phyloP scores from a whole-genome alignment of 163 green algal species.

The Chlorella variabilis region DNA sequence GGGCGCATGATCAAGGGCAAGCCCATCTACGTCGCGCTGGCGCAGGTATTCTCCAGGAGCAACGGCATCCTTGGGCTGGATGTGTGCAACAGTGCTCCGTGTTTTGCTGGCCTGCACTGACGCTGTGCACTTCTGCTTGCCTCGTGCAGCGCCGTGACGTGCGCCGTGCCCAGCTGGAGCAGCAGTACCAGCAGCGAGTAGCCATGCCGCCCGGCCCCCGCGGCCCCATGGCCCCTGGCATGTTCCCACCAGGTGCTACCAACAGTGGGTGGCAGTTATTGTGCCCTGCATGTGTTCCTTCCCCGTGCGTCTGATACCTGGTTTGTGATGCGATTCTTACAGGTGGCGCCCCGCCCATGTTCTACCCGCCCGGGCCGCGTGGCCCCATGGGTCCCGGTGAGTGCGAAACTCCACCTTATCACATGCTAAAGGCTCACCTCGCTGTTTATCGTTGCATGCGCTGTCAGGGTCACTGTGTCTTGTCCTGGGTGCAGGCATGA shows the following conservation, averaged over 20 bases:
- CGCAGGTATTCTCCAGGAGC: slow-evolving; percentile 35
- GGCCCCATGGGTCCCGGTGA: slow-evolving; percentile 48
- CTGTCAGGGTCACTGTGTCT: too few species aligned
- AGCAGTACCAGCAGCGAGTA: slow-evolving; percentile 64
- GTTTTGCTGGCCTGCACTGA: neutral
- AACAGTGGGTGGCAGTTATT: neutral
- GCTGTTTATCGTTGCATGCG: too few species aligned
- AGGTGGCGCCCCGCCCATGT: slow-evolving; percentile 45
- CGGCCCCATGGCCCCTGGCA: slow-evolving; percentile 51
- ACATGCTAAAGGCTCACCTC: too few species aligned
- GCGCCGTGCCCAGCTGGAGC: slow-evolving; percentile 81
- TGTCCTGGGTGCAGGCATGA: slow-evolving; percentile 48
- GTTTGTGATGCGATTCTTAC: neutral
- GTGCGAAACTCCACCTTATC: too few species aligned
- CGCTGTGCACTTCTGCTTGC: neutral
- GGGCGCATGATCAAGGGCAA: slow-evolving; percentile 92
- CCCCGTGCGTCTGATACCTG: neutral
- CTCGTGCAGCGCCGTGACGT: slow-evolving; percentile 89
- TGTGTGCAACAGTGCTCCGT: neutral
- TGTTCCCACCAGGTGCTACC: slow-evolving; percentile 47
- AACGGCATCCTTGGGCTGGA: too few species aligned
- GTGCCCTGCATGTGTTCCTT: neutral
- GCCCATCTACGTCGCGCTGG: slow-evolving; percentile 95
- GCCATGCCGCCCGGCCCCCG: slow-evolving; percentile 54
- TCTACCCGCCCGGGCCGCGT: slow-evolving; percentile 44